phyloP scores from a whole-genome alignment of 208 protist species.

The Acanthamoeba lenticulata region DNA sequence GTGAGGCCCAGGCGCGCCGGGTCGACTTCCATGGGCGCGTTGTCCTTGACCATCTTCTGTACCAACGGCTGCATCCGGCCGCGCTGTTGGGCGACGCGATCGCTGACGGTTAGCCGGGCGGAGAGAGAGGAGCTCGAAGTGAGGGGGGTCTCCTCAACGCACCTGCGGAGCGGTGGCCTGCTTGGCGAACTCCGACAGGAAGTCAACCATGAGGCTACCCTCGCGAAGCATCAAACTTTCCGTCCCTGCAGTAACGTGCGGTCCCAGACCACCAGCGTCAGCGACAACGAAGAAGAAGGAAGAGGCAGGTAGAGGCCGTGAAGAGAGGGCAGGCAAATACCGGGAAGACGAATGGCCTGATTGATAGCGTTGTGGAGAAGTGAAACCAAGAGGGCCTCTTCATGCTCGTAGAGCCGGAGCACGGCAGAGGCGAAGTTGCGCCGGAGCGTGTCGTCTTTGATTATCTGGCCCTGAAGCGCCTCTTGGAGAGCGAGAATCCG shows the following conservation, averaged over 20 bases:
- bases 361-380: slow-evolving; percentile 4
- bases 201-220: slow-evolving; percentile 31
- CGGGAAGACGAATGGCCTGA: not conserved
- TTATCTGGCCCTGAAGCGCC: not conserved
- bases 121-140: no score
- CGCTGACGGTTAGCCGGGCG: no score
- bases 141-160: no score
- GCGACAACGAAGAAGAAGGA: no score
- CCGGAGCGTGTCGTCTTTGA: slow-evolving; percentile 5
- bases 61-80: not conserved
- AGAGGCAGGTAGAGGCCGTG: no score
- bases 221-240: not conserved
- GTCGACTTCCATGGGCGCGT: slow-evolving; percentile 25
- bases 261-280: no score
- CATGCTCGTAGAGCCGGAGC: slow-evolving; percentile 1
- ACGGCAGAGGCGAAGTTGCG: not conserved
- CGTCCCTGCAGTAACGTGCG: not conserved
- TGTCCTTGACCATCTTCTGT: not conserved
- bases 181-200: not conserved
- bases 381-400: not conserved
- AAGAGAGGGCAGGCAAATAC: no score
- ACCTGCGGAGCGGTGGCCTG: not conserved
- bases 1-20: not conserved
- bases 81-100: no score
- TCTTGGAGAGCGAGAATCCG: not conserved